phyloP scores from a whole-genome alignment of 2,329 filamentous ascomycete species.

The Microcera coccophila region DNA sequence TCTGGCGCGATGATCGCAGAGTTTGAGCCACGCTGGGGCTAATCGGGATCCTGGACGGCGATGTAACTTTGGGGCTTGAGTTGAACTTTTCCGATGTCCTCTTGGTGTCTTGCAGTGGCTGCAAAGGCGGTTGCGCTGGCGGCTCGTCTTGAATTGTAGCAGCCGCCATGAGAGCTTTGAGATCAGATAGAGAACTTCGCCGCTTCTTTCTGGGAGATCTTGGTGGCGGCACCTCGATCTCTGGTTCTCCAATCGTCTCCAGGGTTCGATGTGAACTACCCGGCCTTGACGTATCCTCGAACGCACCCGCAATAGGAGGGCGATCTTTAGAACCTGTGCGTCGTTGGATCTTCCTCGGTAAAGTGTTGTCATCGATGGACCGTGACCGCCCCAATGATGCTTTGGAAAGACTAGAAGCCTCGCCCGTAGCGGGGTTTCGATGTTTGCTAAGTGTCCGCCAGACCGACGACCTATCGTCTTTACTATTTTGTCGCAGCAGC shows the following conservation, averaged over 20 bases:
- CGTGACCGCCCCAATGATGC: conserved; percentile 65
- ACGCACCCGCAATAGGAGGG: conserved; percentile 58
- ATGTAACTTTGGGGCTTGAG: conserved; percentile 43
- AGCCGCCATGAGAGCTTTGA: conserved; percentile 65
- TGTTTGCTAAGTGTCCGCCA: conserved; percentile 89
- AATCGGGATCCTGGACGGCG: conserved; percentile 50
- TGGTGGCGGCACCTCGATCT: conserved; percentile 39
- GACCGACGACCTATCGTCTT: conserved; percentile 70
- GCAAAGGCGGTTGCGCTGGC: conserved; percentile 30
- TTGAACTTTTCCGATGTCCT: conserved; percentile 56
- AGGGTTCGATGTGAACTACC: conserved; percentile 55
- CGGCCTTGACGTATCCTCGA: conserved; percentile 56
- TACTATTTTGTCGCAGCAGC: conserved; percentile 75
- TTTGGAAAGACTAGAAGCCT: conserved; percentile 62
- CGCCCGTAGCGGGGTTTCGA: conserved; percentile 57
- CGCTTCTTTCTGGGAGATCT: conserved; percentile 68
- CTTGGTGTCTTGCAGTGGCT: conserved; percentile 51
- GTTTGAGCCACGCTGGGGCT: conserved; percentile 42
- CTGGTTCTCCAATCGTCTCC: conserved; percentile 58
- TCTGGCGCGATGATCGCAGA: conserved; percentile 44
- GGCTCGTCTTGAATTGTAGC: conserved; percentile 45
- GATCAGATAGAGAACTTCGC: conserved; percentile 85
- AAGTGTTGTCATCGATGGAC: conserved; percentile 68
- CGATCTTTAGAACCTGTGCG: conserved; percentile 57
- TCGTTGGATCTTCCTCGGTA: conserved; percentile 34